phyloP scores from a whole-genome alignment of 2,329 filamentous ascomycete species.

The Madurella mycetomatis region DNA sequence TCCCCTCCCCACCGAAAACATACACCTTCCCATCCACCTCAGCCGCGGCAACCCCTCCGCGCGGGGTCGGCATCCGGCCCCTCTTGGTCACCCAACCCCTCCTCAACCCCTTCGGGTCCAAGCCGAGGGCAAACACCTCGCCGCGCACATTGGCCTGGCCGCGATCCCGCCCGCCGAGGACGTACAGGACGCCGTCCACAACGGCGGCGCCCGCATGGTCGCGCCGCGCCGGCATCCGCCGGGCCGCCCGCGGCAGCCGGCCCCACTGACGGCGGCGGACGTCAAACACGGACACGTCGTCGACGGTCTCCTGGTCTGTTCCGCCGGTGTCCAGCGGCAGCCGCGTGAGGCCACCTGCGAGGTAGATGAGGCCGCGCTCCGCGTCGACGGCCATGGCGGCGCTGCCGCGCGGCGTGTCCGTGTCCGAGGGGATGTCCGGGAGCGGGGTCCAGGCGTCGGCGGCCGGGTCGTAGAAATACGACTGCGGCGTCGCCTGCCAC shows the following conservation, averaged over 20 bases:
- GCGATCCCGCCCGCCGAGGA: constrained; percentile 33
- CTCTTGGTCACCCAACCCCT: constrained; percentile 28
- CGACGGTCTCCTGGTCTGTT: not conserved
- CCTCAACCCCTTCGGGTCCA: constrained; percentile 29
- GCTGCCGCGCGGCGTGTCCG: not conserved
- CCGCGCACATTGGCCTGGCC: constrained; percentile 26
- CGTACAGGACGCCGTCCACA: constrained; percentile 32
- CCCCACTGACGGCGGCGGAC: constrained; percentile 24
- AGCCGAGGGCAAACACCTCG: constrained; percentile 30
- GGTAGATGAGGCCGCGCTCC: not conserved
- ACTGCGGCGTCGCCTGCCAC: constrained; percentile 28
- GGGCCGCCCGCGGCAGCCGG: constrained; percentile 24
- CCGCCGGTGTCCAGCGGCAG: not conserved
- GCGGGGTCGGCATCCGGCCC: constrained; percentile 34
- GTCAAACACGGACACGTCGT: constrained; percentile 3
- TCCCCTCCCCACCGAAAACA: constrained; percentile 37
- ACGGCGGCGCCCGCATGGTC: constrained; percentile 34
- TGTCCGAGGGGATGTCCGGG: constrained; percentile 18
- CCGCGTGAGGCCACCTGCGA: constrained; percentile 1
- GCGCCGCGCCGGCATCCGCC: constrained; percentile 30
- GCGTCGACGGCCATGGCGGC: constrained; percentile 12
- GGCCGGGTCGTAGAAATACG: constrained; percentile 31
- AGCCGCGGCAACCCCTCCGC: constrained; percentile 33
- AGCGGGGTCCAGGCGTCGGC: constrained; percentile 29
- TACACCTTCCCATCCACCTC: constrained; percentile 30